Evolutionary conservation across 2,329 filamentous ascomycete species (phyloP), one percentile per base, ranked within the genome.

Genomic region (Pleurostoma richardsiae): DNA sequence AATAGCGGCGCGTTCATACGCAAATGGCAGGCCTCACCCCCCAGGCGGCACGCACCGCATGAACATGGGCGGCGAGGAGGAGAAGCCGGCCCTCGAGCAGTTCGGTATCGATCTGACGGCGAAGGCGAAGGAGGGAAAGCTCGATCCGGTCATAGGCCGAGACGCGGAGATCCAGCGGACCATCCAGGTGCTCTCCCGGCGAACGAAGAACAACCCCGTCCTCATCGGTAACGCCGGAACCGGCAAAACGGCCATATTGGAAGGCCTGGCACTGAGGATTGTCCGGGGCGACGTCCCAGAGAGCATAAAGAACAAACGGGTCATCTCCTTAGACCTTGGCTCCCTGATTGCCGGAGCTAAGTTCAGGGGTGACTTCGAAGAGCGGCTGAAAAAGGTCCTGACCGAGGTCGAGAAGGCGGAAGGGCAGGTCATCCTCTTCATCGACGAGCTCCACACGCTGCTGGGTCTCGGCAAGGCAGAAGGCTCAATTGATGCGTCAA

Each of bases 171-270:
- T 97, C 44, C 89, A 96, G 60, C 79, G 94, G 43, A 96, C 91
- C 0, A 96, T 97, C 49, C 94, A 97, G 60, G 87, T 99, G 8
- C 70, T 99, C 2, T 96, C 91, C 11, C 77, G 94, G 52, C 78
- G 94, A 50, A 97, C 94, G 6, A 97, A 97, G 68, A 97, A 96
- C 59, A 95, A 95, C 55, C 92, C 92, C 0, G 91, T 96, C 1
- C 72, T 96, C n/a, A 96, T 96, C 49, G 92, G 92, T 51, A 85
- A 83, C 41, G 89, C 90, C 6, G 92, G 91, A 55, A 95, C 90
- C 0, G 92, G 92, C 51, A 97, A 97, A 71, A 97, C 92, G 5
- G 91, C 92, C 1, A 88, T 96, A 44, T 71, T 96, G 3, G 92
- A 97, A 68, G 92, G 92, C 2, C 73, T 97, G 38, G 91, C 92